Percentiles rank a stretch among this genome's conserved stretches.
Conservation (phyloP, 345 rosid genomes). For the Eucalyptus sp. region DNA sequence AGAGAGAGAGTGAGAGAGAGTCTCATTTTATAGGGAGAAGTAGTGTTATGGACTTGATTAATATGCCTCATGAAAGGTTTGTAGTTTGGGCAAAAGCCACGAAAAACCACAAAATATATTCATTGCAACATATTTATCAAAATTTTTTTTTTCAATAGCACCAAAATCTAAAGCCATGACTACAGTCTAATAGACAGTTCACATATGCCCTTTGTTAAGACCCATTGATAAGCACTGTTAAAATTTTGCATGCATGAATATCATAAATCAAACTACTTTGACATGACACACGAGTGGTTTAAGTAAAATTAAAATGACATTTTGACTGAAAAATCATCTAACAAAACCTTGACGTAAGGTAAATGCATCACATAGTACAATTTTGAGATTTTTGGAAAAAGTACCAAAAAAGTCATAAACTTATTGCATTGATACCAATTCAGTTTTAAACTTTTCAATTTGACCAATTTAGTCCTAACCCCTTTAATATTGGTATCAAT, state of each 20-base stretch:
- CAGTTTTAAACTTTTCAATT: no score
- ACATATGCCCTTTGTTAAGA: not conserved
- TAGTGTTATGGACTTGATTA: not conserved
- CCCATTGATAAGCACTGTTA: not conserved
- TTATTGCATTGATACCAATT: no score
- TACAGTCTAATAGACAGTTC: no score
- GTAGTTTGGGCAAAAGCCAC: not conserved
- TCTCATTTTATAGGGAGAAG: not conserved
- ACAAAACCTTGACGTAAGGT: accelerated
- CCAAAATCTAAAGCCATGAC: not conserved
- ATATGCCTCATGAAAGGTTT: not conserved
- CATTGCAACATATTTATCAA: not conserved
- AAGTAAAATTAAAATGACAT: no score
- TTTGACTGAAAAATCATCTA: accelerated
- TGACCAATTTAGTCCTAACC: no score
- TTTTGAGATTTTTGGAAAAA: no score
- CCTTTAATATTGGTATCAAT: no score
- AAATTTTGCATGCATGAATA: accelerated
- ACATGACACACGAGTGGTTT: accelerated
- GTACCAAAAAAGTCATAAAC: no score
- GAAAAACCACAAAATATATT: no score
- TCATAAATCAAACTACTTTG: not conserved
- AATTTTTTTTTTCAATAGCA: no score
- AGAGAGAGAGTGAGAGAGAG: not conserved
- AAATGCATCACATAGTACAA: accelerated